A percentile compares a stretch with the other conserved stretches of the same genome.
Conservation (phyloP, 805 yeast species). For the Zygosaccharomyces bailii region DNA sequence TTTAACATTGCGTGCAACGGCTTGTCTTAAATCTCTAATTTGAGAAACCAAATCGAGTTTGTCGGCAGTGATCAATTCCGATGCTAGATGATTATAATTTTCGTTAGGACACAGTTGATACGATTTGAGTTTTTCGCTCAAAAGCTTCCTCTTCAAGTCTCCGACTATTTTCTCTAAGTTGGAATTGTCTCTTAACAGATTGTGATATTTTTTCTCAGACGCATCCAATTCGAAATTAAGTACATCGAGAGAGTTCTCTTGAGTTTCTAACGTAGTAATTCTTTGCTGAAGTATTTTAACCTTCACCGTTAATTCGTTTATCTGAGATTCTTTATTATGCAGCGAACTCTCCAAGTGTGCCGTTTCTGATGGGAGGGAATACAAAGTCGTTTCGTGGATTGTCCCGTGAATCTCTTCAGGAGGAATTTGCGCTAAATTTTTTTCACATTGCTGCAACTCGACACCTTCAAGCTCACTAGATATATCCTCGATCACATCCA, state of each 20-base stretch:
- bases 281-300: conserved; percentile 45
- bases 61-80: conserved; percentile 36
- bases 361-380: neutral
- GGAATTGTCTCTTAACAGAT: too few relatives aligned
- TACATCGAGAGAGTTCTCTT: conserved; percentile 16
- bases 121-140: conserved; percentile 29
- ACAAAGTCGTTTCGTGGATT: neutral
- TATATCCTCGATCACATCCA: conserved; percentile 1
- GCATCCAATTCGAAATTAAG: neutral
- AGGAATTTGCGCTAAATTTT: neutral
- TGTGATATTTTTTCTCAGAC: neutral
- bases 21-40: conserved; percentile 41
- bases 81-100: conserved; percentile 35
- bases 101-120: conserved; percentile 27
- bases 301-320: conserved; percentile 46
- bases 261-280: conserved; percentile 35
- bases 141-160: neutral
- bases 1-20: conserved; percentile 23
- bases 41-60: conserved; percentile 44
- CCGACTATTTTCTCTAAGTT: neutral
- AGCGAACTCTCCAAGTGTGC: conserved; percentile 1
- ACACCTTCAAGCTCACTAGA: neutral
- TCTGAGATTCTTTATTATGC: conserved; percentile 15
- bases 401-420: conserved; percentile 10
- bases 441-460: neutral